Base-by-base conservation (phyloP, 192 early-diverging fungal species). In the Coemansia sp. region DNA sequence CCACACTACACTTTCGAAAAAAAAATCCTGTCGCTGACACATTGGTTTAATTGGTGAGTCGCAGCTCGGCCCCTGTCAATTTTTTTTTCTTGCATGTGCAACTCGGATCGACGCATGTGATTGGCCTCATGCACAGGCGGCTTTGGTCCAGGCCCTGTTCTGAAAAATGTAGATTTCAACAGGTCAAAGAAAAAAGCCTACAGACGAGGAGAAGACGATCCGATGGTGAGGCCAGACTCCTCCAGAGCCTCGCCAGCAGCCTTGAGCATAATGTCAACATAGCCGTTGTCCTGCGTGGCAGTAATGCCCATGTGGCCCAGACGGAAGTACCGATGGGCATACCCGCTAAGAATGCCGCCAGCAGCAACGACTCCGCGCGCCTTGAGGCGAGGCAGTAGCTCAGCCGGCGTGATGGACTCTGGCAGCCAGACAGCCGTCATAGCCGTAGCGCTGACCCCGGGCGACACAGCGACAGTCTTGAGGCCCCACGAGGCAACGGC, bases 361-460 rank as follows among this genome's bases (percentile, higher is more conserved):
- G 96, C 96, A 55, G 94, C 85, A 23, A 95, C 89, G 42, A 99
- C 88, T 45, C 94, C 92, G 58, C 86, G 83, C 4, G 84, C 87
- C 52, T 89, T 88, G 33, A 99, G 77, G 74, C 85, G 88, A 61
- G 88, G 83, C 68, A 99, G 82, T 42, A 96, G 77, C 55, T 91
- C 91, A 16, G 90, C 81, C 0, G 85, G 88, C 64, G 86, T 73
- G 65, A 99, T 83, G 35, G 85, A 85, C 67, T 92, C 88, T 8
- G 96, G 96, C 74, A 92, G 91, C 87, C 93, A 98, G 23, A 90
- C 73, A 60, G 91, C 92, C 6, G 91, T 92, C 92, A 93, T 91
- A 13, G 89, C 90, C 66, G 88, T 88, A 36, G 92, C 88, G 65
- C 86, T 83, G 37, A 75, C 75, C 23, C 87, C 88, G 25, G 83